These are phyloP conservation scores for Hypoxylon sp. DNA, from an alignment of 2,329 filamentous ascomycete genomes.

Conservation along the genomic window DNA sequence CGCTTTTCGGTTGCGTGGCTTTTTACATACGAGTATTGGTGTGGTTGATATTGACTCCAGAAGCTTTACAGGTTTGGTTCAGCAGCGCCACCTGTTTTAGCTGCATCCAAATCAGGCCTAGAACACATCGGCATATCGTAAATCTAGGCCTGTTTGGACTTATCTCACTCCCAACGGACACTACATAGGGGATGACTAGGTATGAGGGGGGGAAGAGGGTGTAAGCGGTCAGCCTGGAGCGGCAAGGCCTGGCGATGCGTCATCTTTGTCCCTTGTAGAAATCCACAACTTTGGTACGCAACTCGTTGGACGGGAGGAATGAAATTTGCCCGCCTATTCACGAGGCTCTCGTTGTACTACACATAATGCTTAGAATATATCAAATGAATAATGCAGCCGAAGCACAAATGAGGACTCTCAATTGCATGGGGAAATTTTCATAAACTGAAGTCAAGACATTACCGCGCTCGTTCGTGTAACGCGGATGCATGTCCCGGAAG, in stretches of 20 bases:
- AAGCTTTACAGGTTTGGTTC: conserved; percentile 34
- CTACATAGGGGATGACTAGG: conserved; percentile 12
- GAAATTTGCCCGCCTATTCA: conserved; percentile 2
- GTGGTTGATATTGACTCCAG: conserved; percentile 28
- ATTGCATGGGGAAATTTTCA: conserved; percentile 1
- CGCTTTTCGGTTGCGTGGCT: conserved; percentile 18
- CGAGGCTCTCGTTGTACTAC: conserved; percentile 1
- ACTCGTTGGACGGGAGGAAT: conserved; percentile 11
- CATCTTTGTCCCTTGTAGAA: conserved; percentile 23
- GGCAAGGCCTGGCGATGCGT: conserved; percentile 27
- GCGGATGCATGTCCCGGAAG: conserved; percentile 31
- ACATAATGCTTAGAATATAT: conserved; percentile 8
- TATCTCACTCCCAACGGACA: conserved; percentile 20
- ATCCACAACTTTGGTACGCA: conserved; percentile 12
- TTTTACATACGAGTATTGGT: conserved; percentile 10
- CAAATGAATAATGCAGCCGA: conserved; percentile 19
- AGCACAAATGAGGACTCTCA: conserved; percentile 16
- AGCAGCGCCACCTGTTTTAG: conserved; percentile 32
- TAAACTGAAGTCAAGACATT: conserved; percentile 21
- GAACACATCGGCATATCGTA: conserved; percentile 23
- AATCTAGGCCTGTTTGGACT: conserved; percentile 19
- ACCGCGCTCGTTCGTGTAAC: conserved; percentile 33
- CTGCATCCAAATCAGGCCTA: conserved; percentile 32
- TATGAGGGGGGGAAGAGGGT: conserved; percentile 14
- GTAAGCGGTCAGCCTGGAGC: conserved; percentile 25